Percentiles rank a stretch among this genome's conserved stretches.
These are phyloP conservation scores for Solanum etuberosum DNA, from an alignment of 257 asterid genomes.

Conservation along the genomic window DNA sequence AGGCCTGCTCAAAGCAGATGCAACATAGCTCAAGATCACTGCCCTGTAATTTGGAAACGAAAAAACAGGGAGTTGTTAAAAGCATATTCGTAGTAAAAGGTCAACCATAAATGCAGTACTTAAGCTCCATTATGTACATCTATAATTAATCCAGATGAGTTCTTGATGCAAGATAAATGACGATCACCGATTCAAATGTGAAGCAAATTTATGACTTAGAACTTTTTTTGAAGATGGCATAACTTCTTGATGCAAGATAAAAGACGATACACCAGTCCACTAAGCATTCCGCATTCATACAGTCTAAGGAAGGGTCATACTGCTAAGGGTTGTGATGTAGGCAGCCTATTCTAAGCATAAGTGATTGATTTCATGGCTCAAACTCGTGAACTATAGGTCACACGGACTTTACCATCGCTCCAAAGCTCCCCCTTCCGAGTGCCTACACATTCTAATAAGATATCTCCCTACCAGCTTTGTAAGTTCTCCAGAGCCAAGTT, in stretches of 20 bases:
- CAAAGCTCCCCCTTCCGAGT: background rate
- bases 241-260: background rate
- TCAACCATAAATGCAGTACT: background rate
- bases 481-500: background rate
- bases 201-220: background rate
- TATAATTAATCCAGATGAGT: background rate
- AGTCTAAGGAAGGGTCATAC: background rate
- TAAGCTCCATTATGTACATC: background rate
- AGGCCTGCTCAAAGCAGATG: slow-evolving; percentile 69
- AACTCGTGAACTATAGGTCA: background rate
- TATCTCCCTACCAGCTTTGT: background rate
- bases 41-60: slow-evolving; percentile 22
- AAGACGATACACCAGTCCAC: background rate
- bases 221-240: background rate
- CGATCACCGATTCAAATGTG: background rate
- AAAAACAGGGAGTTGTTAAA: background rate
- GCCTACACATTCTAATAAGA: background rate
- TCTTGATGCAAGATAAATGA: background rate
- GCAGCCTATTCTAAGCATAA: background rate
- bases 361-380: background rate
- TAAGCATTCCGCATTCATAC: background rate
- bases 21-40: slow-evolving; percentile 50
- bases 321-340: background rate
- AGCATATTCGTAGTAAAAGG: background rate
- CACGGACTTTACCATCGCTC: background rate